Evolutionary conservation across 1,284 basidiomycete species (phyloP), one percentile per base, ranked within the genome.

Genomic region (Baeospora myosura): DNA sequence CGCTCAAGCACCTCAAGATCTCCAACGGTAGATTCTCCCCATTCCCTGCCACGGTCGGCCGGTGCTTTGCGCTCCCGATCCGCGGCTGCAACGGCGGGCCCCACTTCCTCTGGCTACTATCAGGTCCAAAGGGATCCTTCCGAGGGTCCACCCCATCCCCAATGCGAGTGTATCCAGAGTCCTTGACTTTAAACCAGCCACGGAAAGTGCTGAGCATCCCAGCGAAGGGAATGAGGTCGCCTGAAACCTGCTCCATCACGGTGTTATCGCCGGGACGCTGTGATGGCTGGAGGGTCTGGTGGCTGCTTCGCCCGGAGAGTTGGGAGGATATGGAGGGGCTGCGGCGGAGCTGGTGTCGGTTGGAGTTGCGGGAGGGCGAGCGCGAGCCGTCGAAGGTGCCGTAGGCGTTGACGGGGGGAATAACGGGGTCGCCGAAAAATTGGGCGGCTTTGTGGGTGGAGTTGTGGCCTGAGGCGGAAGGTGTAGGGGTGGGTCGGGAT

Each of bases 1-100:
- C 69, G 49, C 74, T 77, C 38, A 82, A 49, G 47, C 66, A 68
- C 11, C 71, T 56, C 40, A 80, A 34, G 35, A 80, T 65, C 45
- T 40, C 38, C n/a, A 40, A 16, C 12, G 38, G 38, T 8, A 40
- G 39, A 50, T 72, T 72, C 46, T 66, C 58, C 1, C 66, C 68
- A 6, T 43, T 37, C 17, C 37, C 33, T 16, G 28, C 40, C 5
- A 42, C 46, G 4, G 11, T 35, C 11, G 34, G 43, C 22, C 40
- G 17, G 23, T 42, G 43, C 25, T 45, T 48, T 23, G 22, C 26
- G 5, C 18, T 26, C 11, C 43, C 46, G 17, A 42, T 25, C 6
- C 46, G 40, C 11, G 39, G 46, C 11, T 40, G 46, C 10, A 45
- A 14, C n/a, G 46, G 46, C 3, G 38, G 36, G 14, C 32, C 23